phyloP scores from a whole-genome alignment of 1,284 basidiomycete species.

The Irpex sp. region DNA sequence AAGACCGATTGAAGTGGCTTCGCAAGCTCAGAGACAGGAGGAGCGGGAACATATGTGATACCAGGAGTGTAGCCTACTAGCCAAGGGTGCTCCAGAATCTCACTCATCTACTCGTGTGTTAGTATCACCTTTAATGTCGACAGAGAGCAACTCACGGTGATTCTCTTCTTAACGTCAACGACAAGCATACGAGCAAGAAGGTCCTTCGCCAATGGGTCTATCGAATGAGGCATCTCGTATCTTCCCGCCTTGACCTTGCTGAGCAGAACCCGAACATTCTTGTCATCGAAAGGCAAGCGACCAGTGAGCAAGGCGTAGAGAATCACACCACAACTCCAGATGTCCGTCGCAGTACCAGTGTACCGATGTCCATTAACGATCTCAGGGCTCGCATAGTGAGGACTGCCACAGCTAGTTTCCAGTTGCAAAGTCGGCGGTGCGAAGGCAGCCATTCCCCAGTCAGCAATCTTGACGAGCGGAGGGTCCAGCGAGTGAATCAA shows the following conservation, averaged over 20 bases:
- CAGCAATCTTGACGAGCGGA: constrained; percentile 94
- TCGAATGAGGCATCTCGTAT: constrained; percentile 75
- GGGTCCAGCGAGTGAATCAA: constrained; percentile 81
- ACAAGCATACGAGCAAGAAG: constrained; percentile 83
- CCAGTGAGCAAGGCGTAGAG: constrained; percentile 87
- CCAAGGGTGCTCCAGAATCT: constrained; percentile 90
- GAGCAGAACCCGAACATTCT: constrained; percentile 78
- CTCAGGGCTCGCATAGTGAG: constrained; percentile 98
- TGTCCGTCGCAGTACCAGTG: constrained; percentile 90
- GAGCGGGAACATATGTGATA: constrained; percentile 52
- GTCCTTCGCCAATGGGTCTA: constrained; percentile 74
- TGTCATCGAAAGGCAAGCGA: constrained; percentile 86
- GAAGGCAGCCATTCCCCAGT: constrained; percentile 99
- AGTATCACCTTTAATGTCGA: constrained; percentile 8
- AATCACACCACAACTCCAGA: constrained; percentile 93
- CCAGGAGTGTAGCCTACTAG: constrained; percentile 46
- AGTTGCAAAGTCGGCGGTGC: constrained; percentile 79
- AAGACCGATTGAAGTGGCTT: constrained; percentile 64
- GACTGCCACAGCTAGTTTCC: constrained; percentile 95
- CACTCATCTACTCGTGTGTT: constrained; percentile 61
- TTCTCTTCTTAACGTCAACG: constrained; percentile 84
- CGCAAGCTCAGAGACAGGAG: constrained; percentile 65
- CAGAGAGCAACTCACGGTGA: constrained; percentile 61
- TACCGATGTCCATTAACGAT: constrained; percentile 96
- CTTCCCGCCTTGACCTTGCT: constrained; percentile 89